Percentiles rank a stretch among this genome's conserved stretches.
phyloP scores from a whole-genome alignment of 2,329 filamentous ascomycete genomes.

The Exutisphaerella laricina region DNA sequence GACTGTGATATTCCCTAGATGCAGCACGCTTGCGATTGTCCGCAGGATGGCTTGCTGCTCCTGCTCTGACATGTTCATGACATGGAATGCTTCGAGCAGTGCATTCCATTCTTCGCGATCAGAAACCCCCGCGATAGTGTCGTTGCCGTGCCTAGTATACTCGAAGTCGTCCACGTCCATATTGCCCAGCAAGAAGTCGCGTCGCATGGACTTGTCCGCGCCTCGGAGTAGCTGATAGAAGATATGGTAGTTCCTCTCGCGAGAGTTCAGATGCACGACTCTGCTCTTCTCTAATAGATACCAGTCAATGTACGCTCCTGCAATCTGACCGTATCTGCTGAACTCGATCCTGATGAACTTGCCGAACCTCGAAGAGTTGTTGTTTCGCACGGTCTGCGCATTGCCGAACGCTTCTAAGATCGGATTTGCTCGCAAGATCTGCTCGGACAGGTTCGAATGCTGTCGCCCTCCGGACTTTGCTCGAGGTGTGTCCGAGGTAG shows the following conservation, averaged over 20 bases:
- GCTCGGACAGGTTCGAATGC: conserved; percentile 85
- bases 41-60: conserved; percentile 79
- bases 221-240: conserved; percentile 95
- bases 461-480: conserved; percentile 56
- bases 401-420: conserved; percentile 98
- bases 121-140: conserved; percentile 83
- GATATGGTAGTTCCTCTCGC: conserved; percentile 93
- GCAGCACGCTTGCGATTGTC: conserved; percentile 84
- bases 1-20: conserved; percentile 86
- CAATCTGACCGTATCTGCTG: conserved; percentile 78
- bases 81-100: conserved; percentile 82
- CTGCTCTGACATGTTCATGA: conserved; percentile 87
- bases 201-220: conserved; percentile 66
- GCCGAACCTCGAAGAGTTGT: conserved; percentile 96
- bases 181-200: conserved; percentile 68
- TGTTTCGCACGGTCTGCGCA: conserved; percentile 93
- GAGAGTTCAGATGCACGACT: conserved; percentile 78
- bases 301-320: conserved; percentile 97
- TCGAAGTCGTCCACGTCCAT: conserved; percentile 79
- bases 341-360: conserved; percentile 99
- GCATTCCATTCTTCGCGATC: conserved; percentile 86
- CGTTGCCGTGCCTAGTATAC: conserved; percentile 87
- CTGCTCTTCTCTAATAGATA: conserved; percentile 97
- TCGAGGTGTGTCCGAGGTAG: conserved; percentile 68
- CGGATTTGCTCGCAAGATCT: conserved; percentile 92